Conservation (phyloP, 345 rosid species). For the Corchorus olitorius region DNA sequence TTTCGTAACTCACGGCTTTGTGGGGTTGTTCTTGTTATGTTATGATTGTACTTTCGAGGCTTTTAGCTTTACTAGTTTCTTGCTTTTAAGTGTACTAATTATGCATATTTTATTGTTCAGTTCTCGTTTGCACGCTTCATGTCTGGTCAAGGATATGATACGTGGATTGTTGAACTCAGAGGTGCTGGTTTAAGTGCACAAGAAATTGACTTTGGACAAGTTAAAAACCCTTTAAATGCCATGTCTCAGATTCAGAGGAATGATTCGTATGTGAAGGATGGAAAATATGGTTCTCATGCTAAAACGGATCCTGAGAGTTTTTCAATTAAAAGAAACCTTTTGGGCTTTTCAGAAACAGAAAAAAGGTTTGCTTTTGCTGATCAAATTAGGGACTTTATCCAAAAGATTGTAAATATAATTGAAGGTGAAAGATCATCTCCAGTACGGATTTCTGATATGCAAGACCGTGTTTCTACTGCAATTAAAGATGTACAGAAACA, state of each 20-base stretch:
- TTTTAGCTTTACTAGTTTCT: background rate
- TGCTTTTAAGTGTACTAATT: background rate
- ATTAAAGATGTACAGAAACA: conserved; percentile 57
- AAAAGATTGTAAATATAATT: conserved; percentile 32
- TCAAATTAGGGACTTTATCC: conserved; percentile 36
- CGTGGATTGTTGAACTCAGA: conserved; percentile 88
- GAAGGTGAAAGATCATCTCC: conserved; percentile 32
- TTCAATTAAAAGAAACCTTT: conserved; percentile 7
- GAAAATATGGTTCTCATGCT: background rate
- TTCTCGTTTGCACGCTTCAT: conserved; percentile 80
- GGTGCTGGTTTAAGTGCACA: conserved; percentile 78
- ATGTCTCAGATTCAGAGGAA: conserved; percentile 20
- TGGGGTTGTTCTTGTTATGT: background rate
- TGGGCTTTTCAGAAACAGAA: conserved; percentile 26
- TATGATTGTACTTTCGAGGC: background rate
- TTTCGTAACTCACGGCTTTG: background rate
- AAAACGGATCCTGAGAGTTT: background rate
- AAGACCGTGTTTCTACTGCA: conserved; percentile 41
- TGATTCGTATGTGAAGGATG: background rate
- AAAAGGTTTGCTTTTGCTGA: conserved; percentile 23
- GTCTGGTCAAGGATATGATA: conserved; percentile 79
- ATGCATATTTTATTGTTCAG: conserved; percentile 32
- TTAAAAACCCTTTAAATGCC: conserved; percentile 8
- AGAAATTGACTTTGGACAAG: conserved; percentile 30
- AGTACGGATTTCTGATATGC: conserved; percentile 34